Evolutionary conservation across 2,329 filamentous ascomycete species (phyloP), one percentile per base, ranked within the genome.

Genomic region (Arthrobotrys sinensis): DNA sequence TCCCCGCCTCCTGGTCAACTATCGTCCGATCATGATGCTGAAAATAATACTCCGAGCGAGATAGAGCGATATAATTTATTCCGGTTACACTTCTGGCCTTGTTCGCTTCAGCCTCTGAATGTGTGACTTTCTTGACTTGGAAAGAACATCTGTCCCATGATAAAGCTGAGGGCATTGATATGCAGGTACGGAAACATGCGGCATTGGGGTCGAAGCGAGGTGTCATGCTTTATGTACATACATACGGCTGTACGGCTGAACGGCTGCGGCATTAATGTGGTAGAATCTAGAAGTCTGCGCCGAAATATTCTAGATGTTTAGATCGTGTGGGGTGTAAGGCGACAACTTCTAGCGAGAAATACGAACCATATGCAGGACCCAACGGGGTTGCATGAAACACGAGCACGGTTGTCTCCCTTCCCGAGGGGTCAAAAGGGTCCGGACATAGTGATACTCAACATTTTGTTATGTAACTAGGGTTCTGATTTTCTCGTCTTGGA

Each of bases 181-280:
- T 76, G 72, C 72, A 76, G 72, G 65, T 69, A 53, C 65, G 72
- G 72, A 40, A 43, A 70, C 45, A 65, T 72, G 45, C 52, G 21
- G 53, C 12, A 69, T 53, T 38, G 65, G 50, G 52, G 32, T 48
- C 46, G 55, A 67, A 36, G 16, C 38, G 63, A 63, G 19, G 36
- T 43, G 32, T 40, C 36, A 28, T 60, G 36, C 55, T 10, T 38
- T 57, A 57, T 16, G 32, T 57, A 34, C 50, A 16, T 60, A 34
- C 50, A n/a, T 60, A 43, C 55, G 34, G 36, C 40, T 45, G 40
- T 10, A 16, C 40, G 40, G 40, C 55, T 67, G 45, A 50, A 5
- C 16, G 48, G 24, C 24, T 28, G 63, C 14, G 46, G 46, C 16
- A 53, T 67, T 53, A 52, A 66, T n/a, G 11, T 11, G 46, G 21